A percentile compares a stretch with the other conserved stretches of the same genome.
Evolutionary conservation across 148 eudicot species (phyloP).

Genomic region (Vaccinium myrtillus): DNA sequence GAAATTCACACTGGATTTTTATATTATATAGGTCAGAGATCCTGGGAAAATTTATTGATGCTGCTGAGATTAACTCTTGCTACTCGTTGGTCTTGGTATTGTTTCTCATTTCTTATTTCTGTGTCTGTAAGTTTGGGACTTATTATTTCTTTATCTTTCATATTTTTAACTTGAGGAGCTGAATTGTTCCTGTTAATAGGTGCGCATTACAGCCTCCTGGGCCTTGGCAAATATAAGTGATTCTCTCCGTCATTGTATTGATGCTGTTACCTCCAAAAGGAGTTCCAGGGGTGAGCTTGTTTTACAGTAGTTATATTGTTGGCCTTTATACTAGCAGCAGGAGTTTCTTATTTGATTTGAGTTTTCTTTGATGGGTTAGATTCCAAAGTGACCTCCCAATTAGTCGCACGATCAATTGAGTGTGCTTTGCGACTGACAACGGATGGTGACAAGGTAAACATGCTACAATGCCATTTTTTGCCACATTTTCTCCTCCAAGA

Average conservation of each 20-base stretch:
- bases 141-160: not conserved
- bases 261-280: conserved; percentile 29
- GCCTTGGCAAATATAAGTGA: conserved; percentile 95
- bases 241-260: conserved; percentile 60
- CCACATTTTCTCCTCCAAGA: not conserved
- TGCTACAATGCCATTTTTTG: conserved; percentile 7
- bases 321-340: not conserved
- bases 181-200: conserved; percentile 34
- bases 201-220: conserved; percentile 95
- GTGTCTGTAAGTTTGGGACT: not conserved
- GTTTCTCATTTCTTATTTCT: conserved; percentile 6
- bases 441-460: conserved; percentile 87
- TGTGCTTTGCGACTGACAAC: conserved; percentile 67
- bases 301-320: not conserved
- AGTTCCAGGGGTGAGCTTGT: conserved; percentile 43
- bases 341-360: conserved; percentile 3
- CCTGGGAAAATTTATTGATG: conserved; percentile 61
- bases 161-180: not conserved
- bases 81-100: conserved; percentile 65
- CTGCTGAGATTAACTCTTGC: conserved; percentile 57
- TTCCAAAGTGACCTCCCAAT: conserved; percentile 31
- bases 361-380: conserved; percentile 33
- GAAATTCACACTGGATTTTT: conserved; percentile 13
- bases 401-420: conserved; percentile 46
- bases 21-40: conserved; percentile 60